Evolutionary conservation across 352 stramenopile genomes (phyloP).

Genomic region (Pythium myriotylum): DNA sequence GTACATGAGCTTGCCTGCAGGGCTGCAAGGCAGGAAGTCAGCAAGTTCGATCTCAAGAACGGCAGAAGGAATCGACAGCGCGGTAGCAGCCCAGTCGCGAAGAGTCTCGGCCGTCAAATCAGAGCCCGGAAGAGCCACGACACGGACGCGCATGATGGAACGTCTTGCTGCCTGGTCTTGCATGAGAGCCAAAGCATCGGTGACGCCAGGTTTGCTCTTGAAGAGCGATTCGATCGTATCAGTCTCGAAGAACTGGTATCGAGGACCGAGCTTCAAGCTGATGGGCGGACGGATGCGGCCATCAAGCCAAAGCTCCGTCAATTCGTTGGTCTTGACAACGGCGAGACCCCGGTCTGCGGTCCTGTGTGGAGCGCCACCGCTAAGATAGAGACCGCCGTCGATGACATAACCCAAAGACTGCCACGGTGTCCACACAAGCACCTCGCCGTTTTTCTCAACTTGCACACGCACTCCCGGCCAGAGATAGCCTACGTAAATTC

Average conservation of each 20-base stretch:
- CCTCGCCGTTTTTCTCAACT: conserved; percentile 53
- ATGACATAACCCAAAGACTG: conserved; percentile 78
- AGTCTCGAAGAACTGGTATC: conserved; percentile 12
- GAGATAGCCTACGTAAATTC: conserved; percentile 63
- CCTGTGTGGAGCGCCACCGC: conserved; percentile 40
- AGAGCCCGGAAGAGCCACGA: conserved; percentile 9
- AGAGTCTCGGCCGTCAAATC: conserved; percentile 8
- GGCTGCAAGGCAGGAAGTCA: conserved; percentile 73
- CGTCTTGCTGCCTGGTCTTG: conserved; percentile 15
- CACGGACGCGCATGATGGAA: conserved; percentile 17
- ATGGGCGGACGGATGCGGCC: conserved; percentile 55
- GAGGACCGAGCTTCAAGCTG: conserved; percentile 18
- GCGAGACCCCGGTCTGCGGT: conserved; percentile 63
- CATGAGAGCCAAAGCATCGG: conserved; percentile 33
- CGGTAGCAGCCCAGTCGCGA: conserved; percentile 19
- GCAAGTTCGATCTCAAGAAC: conserved; percentile 56
- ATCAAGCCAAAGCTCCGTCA: conserved; percentile 66
- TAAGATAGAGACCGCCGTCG: conserved; percentile 45
- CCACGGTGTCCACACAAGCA: conserved; percentile 81
- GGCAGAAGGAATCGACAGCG: conserved; percentile 44
- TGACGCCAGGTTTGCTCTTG: conserved; percentile 15
- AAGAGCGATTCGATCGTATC: conserved; percentile 22
- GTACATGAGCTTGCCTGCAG: conserved; percentile 87
- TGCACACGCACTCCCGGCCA: conserved; percentile 70
- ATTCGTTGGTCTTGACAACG: conserved; percentile 14